These are phyloP conservation scores for Fusarium virguliforme DNA, from an alignment of 2,329 filamentous ascomycete species.

Conservation along the genomic window DNA sequence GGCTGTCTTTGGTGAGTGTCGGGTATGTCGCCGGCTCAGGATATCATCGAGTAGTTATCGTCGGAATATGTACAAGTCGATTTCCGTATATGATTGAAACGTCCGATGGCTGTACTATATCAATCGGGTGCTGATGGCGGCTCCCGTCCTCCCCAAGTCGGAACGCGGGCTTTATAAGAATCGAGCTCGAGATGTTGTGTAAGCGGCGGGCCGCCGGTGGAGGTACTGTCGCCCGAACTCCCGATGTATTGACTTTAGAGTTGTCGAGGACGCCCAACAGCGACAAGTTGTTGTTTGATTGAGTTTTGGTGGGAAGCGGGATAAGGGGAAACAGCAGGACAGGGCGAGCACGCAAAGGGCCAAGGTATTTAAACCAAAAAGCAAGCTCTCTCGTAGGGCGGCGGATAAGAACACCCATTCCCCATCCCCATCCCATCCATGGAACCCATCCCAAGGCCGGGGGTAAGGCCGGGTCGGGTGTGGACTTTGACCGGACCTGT, in stretches of 20 bases:
- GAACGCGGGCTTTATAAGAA: slow-evolving; percentile 26
- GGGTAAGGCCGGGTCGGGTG: slow-evolving; percentile 13
- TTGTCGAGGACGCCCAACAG: slow-evolving; percentile 7
- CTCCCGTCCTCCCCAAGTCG: slow-evolving; percentile 16
- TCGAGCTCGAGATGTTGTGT: slow-evolving; percentile 32
- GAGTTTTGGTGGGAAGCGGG: not conserved
- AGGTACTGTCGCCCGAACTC: slow-evolving; percentile 39
- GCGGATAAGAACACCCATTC: slow-evolving; percentile 41
- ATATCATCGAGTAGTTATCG: slow-evolving; percentile 34
- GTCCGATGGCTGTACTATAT: slow-evolving; percentile 12
- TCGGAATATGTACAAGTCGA: not conserved
- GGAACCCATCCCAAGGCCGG: slow-evolving; percentile 33
- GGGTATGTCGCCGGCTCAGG: slow-evolving; percentile 18
- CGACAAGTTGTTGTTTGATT: not conserved
- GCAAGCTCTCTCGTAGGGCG: not conserved
- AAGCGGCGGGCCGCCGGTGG: slow-evolving; percentile 34
- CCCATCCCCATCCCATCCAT: slow-evolving; percentile 21
- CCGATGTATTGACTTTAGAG: slow-evolving; percentile 29
- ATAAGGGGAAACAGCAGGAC: not conserved
- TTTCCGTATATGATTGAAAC: slow-evolving; percentile 9
- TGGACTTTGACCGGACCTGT: not conserved
- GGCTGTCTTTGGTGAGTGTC: slow-evolving; percentile 19
- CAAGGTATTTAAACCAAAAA: slow-evolving; percentile 45
- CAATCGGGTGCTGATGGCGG: slow-evolving; percentile 2
- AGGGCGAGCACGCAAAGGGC: slow-evolving; percentile 24